Base-by-base conservation (phyloP, 1,284 basidiomycete genomes). In the Papiliotrema nemorosa region DNA sequence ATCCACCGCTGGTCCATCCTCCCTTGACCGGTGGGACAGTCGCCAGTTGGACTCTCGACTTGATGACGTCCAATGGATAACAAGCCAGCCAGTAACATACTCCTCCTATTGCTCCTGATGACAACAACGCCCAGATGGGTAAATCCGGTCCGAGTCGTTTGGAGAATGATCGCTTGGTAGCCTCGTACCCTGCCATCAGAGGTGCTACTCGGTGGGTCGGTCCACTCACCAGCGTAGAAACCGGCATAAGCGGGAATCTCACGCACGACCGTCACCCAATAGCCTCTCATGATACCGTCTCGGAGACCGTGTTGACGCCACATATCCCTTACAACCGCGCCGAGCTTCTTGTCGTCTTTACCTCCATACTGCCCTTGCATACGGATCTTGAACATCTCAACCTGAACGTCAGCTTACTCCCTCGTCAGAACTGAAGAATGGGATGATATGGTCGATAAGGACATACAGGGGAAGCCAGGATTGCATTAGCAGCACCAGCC, bases 231-330 rank as follows among this genome's bases (percentile, higher is more conserved):
- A 12, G 67, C 64, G 44, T 74, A 74, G 55, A 75, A 89, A 82
- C 88, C 90, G 36, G 92, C 91, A 67, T 97, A 97, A 6, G 91
- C 93, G 3, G 93, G 93, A 39, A 96, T 90, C 73, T 97, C 94
- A 62, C 92, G 80, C 0, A 84, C 82, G 25, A 97, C 84, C 0
- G 94, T 97, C n/a, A 93, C 90, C 90, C 92, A 96, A 71, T 92
- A 97, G 0, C 94, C 94, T 29, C 94, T 79, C 92, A 97, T 96
- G 47, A 97, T 81, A 7, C 94, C 94, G 53, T 83, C 80, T 38
- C 83, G 77, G 58, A 97, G 84, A 0, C 94, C 93, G 79, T 85
- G 90, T 50, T 88, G 75, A 26, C 67, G 71, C 85, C 90, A 94
- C 83, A 93, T 89, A 61, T 93, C 88, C 18, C 74, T 77, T 5